Evolutionary conservation across 2,329 filamentous ascomycete genomes (phyloP), one percentile per base, ranked within the genome.

Genomic region (Aspergillus pseudonomiae): DNA sequence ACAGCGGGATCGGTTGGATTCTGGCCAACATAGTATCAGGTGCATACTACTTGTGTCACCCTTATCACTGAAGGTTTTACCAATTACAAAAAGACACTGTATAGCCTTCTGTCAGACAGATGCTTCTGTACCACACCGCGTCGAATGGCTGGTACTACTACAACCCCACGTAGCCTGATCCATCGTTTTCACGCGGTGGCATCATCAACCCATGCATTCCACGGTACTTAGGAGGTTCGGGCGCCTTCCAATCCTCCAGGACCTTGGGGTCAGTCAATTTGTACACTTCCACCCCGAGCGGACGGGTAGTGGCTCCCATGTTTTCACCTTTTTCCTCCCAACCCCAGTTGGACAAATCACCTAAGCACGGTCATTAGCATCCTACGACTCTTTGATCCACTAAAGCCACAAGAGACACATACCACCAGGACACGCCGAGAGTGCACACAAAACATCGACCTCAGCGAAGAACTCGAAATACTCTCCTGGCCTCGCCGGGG

Each of bases 391-490:
- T 9, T 14, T 16, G 4, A 50, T 39, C 12, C 3, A 9, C 30
- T 32, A 36, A 39, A 10, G 2, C 11, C 21, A 55, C 14, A 19
- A 14, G 12, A 45, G 26, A 56, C 41, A 65, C 73, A 63, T 72
- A 78, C 76, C 92, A 1, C 92, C 92, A 0, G 92, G 92, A 73
- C 92, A 95, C 0, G 92, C 91, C 32, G 81, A 84, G 70, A 89
- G 74, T 26, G 87, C 86, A 76, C 86, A 86, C 41, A 95, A 77
- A 11, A 94, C 77, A 74, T 94, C 90, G 71, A 91, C 86, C 80
- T 95, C 92, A 0, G 92, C 91, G 64, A 95, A 87, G 73, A 95
- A 93, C 76, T 93, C 90, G 62, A 94, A 86, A 61, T 84, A 88
- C 63, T 83, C 81, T 28, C 79, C 79, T 28, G 74, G 63, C 63